These are phyloP conservation scores for Logfia minima DNA, from an alignment of 129 eudicot species.

Conservation along the genomic window DNA sequence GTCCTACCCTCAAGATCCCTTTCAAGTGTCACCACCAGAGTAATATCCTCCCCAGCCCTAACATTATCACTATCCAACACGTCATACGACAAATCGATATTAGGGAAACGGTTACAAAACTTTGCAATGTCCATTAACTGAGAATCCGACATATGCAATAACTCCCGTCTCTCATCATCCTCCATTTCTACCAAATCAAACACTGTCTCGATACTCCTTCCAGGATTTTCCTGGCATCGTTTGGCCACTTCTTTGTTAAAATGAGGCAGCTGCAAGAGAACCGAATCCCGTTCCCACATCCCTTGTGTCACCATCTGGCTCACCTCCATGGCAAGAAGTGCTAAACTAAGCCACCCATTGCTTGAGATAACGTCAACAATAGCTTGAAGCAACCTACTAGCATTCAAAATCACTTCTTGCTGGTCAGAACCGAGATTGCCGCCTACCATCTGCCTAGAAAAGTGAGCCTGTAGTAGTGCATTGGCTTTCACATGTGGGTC, in stretches of 20 bases:
- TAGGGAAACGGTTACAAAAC: conserved; percentile 80
- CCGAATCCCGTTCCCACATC: conserved; percentile 91
- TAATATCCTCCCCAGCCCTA: conserved; percentile 60
- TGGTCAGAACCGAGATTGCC: conserved; percentile 88
- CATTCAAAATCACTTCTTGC: conserved; percentile 73
- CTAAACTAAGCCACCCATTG: conserved; percentile 85
- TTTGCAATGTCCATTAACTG: conserved; percentile 74
- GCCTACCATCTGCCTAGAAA: conserved; percentile 74
- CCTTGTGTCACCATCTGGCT: conserved; percentile 95
- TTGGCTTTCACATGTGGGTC: conserved; percentile 88
- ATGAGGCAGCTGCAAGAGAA: conserved; percentile 83
- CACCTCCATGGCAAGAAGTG: conserved; percentile 90
- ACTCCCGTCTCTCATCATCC: conserved; percentile 71
- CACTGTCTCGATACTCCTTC: conserved; percentile 65
- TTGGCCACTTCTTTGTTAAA: conserved; percentile 80
- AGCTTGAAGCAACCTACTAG: conserved; percentile 83
- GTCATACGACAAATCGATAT: conserved; percentile 69
- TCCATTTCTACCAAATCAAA: conserved; percentile 82
- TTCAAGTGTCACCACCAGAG: conserved; percentile 64
- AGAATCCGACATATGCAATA: conserved; percentile 66
- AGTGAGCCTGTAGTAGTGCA: conserved; percentile 80
- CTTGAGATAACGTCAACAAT: conserved; percentile 95
- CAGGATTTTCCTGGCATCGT: conserved; percentile 76
- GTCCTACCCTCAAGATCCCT: conserved; percentile 54
- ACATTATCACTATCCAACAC: conserved; percentile 53